phyloP scores from a whole-genome alignment of 176 grass and related monocot genomes.

The Puccinellia tenuiflora region DNA sequence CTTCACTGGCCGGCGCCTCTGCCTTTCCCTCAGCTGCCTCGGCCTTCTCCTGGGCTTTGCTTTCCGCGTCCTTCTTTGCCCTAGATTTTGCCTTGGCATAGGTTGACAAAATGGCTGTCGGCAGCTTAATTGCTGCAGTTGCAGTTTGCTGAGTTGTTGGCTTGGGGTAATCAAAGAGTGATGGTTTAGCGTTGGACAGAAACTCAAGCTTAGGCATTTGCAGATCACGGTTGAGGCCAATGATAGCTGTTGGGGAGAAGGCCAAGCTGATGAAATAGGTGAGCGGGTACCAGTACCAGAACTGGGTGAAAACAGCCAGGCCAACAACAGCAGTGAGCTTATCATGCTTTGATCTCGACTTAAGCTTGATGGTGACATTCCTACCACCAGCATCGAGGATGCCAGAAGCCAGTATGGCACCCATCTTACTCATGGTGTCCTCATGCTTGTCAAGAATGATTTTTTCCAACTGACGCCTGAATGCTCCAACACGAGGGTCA shows the following conservation, averaged over 20 bases:
- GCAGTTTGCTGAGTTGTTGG: constrained; percentile 61
- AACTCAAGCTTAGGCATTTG: constrained; percentile 98
- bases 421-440: constrained; percentile 99
- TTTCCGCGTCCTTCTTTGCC: constrained; percentile 94
- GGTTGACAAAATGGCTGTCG: constrained; percentile 93
- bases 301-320: constrained; percentile 91
- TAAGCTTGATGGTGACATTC: constrained; percentile 91
- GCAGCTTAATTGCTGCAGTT: constrained; percentile 59
- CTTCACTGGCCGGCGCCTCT: constrained; percentile 17
- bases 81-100: constrained; percentile 90
- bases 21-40: neutral
- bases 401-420: constrained; percentile 92
- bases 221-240: constrained; percentile 86
- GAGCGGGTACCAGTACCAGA: constrained; percentile 99
- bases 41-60: constrained; percentile 33
- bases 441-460: constrained; percentile 99
- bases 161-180: constrained; percentile 87
- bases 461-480: constrained; percentile 93
- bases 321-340: constrained; percentile 95
- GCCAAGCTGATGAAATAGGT: constrained; percentile 90
- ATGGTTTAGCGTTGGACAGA: constrained; percentile 83
- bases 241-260: constrained; percentile 89
- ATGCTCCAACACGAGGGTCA: constrained; percentile 84
- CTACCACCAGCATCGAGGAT: constrained; percentile 97
- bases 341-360: constrained; percentile 87